These are phyloP conservation scores for Ceratocystis papillata DNA, from an alignment of 2,329 filamentous ascomycete genomes.

Conservation along the genomic window DNA sequence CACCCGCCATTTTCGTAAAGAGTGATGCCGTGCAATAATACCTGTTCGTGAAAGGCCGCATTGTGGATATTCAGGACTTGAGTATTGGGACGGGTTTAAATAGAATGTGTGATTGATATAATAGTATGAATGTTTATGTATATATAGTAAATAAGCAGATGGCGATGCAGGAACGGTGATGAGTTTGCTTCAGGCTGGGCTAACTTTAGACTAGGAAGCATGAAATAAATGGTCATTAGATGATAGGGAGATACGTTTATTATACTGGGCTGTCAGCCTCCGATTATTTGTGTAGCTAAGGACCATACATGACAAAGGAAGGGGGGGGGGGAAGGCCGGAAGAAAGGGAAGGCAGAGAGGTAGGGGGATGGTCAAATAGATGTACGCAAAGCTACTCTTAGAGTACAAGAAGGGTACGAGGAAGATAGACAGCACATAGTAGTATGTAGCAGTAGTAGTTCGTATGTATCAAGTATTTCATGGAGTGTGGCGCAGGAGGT, in stretches of 20 bases:
- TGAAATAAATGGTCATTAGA: not conserved
- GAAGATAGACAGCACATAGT: not conserved
- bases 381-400: not conserved
- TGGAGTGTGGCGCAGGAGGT: not conserved
- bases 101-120: not conserved
- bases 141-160: slow-evolving; percentile 1
- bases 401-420: not conserved
- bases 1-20: no score
- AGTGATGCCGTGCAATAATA: not conserved
- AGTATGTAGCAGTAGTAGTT: not conserved
- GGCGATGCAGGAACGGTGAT: not conserved
- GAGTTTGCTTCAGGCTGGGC: not conserved
- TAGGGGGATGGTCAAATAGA: not conserved
- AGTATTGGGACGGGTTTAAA: not conserved
- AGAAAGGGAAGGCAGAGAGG: not conserved
- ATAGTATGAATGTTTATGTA: not conserved
- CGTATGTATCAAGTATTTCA: not conserved
- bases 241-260: not conserved
- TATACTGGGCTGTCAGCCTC: slow-evolving; percentile 4
- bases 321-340: not conserved
- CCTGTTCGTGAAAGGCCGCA: slow-evolving; percentile 12
- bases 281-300: not conserved
- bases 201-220: not conserved
- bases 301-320: not conserved
- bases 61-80: not conserved